A percentile compares a stretch with the other conserved stretches of the same genome.
Conservation (phyloP, 345 rosid genomes). For the Rhodomyrtus tomentosa region DNA sequence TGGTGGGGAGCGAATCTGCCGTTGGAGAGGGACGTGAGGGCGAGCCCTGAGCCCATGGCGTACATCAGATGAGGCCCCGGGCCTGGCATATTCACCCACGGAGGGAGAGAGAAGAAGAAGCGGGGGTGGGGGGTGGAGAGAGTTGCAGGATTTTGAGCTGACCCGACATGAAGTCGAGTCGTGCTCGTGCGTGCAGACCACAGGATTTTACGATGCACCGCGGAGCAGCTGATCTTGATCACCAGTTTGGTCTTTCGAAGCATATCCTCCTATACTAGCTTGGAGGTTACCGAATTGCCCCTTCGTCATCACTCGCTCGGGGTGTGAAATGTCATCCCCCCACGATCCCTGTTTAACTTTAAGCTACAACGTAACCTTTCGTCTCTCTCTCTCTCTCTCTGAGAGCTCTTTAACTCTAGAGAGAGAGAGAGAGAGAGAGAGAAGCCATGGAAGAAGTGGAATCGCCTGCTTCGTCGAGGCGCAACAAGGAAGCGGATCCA, state of each 20-base stretch:
- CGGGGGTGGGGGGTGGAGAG: too few relatives aligned
- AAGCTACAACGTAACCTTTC: not conserved
- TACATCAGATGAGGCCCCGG: conserved; percentile 70
- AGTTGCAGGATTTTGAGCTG: not conserved
- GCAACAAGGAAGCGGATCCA: not conserved
- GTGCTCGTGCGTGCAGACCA: not conserved
- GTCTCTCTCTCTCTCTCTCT: not conserved
- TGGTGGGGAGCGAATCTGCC: conserved; percentile 56
- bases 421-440: not conserved
- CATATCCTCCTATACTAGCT: not conserved
- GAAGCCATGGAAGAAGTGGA: not conserved
- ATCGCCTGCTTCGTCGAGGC: not conserved
- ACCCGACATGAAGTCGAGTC: not conserved
- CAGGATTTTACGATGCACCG: not conserved
- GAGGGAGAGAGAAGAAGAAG: not conserved
- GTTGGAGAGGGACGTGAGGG: conserved; percentile 26
- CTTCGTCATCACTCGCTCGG: not conserved
- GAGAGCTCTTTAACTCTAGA: not conserved
- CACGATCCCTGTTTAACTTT: not conserved
- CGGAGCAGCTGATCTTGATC: not conserved
- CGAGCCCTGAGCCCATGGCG: conserved; percentile 53
- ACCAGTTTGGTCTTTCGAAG: not conserved
- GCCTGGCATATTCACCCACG: conserved; percentile 30
- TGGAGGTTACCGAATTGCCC: not conserved
- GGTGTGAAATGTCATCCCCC: not conserved